Evolutionary conservation across 371 early-diverging fungal genomes (phyloP).

Genomic region (Chytridiales sp.): DNA sequence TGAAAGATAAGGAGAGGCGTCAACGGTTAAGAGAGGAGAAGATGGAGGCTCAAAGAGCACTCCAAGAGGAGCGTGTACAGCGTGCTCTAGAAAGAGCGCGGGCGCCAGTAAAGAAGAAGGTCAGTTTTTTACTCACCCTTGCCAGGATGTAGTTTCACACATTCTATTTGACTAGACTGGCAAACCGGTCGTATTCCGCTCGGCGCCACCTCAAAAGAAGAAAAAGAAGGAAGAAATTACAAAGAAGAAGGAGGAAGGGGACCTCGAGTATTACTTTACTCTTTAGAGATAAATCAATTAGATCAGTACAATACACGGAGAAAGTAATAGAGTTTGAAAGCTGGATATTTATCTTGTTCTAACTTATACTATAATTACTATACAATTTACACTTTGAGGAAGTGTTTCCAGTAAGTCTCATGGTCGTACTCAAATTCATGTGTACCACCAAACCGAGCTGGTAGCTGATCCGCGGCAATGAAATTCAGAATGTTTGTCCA

Average conservation of each 20-base stretch:
- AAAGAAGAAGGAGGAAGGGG: constrained; percentile 28
- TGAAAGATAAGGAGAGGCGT: constrained; percentile 55
- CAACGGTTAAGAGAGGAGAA: constrained; percentile 51
- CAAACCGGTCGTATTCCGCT: constrained; percentile 52
- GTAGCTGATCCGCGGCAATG: constrained; percentile 56
- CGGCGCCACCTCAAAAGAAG: constrained; percentile 50
- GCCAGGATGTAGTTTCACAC: not conserved
- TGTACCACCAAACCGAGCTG: constrained; percentile 62
- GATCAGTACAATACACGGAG: too few species aligned
- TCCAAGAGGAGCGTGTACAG: constrained; percentile 52
- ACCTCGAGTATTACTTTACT: constrained; percentile 29
- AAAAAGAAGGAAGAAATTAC: constrained; percentile 45
- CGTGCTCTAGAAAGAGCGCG: constrained; percentile 50
- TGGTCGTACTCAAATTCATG: constrained; percentile 58
- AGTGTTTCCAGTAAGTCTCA: constrained; percentile 44
- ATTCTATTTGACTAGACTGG: constrained; percentile 32
- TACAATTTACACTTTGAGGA: not conserved
- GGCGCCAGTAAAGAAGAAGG: constrained; percentile 57
- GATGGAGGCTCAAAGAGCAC: constrained; percentile 40
- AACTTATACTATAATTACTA: not conserved
- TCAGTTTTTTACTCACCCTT: not conserved
- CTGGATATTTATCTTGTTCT: not conserved
- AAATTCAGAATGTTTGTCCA: constrained; percentile 56
- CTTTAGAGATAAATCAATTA: not conserved
- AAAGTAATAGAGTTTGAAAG: too few species aligned